Evolutionary conservation across 768 basidiomycete genomes (phyloP), one percentile per base, ranked within the genome.

Genomic region (Podaxis sp.): DNA sequence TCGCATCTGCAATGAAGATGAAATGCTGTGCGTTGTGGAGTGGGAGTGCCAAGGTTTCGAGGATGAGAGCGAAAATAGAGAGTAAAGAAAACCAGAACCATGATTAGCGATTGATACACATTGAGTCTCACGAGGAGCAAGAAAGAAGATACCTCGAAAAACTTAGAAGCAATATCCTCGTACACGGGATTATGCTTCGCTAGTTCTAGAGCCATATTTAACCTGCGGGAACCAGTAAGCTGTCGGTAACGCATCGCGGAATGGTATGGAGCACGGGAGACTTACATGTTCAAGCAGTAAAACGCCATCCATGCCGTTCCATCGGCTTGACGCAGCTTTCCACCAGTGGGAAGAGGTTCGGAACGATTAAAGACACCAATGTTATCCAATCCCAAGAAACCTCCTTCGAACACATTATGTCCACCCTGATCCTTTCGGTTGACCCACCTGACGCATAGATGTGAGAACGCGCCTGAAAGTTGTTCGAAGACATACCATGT

Each of bases 281-380:
- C 85, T 67, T 64, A 93, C 97, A 98, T 98, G 71, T 97, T 97
- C 62, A 98, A 76, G 67, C 90, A 94, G 75, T 96, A 99, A 79
- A 98, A 99, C 36, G 95, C 97, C 97, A 99, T 99, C 97, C 97
- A 99, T 0, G 96, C 94, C 5, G 97, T 99, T 8, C 96, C 96
- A 72, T 99, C 97, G 7, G 97, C 95, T 76, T 99, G 97, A 58
- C 96, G 94, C 63, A 99, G 80, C 17, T 78, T 85, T 8, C 97
- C 97, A 37, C 96, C 96, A 4, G 96, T 98, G 6, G 97, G 97
- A 25, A 99, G 77, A 27, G 94, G 93, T 74, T 99, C 97, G 2
- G 94, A 97, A 52, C 97, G 90, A 77, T 99, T 99, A 81, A 99
- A 99, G 5, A 93, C 87, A 12, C 95, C 95, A 64, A 99, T 98